These are phyloP conservation scores for Aspergillus hortae DNA, from an alignment of 2,329 filamentous ascomycete species.

Conservation along the genomic window DNA sequence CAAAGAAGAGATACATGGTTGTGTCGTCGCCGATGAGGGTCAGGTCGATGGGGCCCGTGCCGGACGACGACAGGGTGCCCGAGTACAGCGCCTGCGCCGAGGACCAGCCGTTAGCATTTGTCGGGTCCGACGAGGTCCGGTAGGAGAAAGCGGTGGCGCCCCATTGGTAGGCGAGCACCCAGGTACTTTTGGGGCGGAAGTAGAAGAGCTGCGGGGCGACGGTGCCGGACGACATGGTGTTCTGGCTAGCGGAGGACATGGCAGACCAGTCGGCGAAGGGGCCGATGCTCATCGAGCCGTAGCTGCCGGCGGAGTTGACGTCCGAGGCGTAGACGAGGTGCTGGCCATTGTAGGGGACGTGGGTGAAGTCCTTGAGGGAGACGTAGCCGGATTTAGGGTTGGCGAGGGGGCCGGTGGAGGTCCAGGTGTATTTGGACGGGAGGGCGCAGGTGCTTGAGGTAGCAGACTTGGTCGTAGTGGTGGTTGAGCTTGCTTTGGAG, in stretches of 20 bases:
- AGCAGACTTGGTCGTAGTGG: neutral
- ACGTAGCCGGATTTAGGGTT: neutral
- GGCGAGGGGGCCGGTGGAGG: neutral
- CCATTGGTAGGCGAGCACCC: slow-evolving; percentile 64
- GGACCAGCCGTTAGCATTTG: slow-evolving; percentile 57
- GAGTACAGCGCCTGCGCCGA: slow-evolving; percentile 53
- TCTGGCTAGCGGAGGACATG: slow-evolving; percentile 53
- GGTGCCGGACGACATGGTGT: slow-evolving; percentile 42
- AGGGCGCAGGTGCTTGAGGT: neutral
- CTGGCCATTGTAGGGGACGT: neutral
- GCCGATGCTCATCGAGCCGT: neutral
- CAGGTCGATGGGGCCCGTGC: slow-evolving; percentile 55
- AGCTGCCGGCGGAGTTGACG: neutral
- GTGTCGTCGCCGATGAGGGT: slow-evolving; percentile 59
- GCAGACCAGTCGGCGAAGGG: slow-evolving; percentile 51
- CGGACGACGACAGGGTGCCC: slow-evolving; percentile 45
- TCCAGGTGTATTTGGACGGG: neutral
- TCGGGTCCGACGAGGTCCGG: slow-evolving; percentile 56
- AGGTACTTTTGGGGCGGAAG: slow-evolving; percentile 58
- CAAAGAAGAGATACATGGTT: slow-evolving; percentile 66
- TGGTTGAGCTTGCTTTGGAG: neutral
- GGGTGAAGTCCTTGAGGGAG: neutral
- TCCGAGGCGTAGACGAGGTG: neutral
- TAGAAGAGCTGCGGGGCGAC: slow-evolving; percentile 63
- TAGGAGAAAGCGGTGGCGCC: slow-evolving; percentile 59